These are phyloP conservation scores for Cyberlindnera saturnus DNA, from an alignment of 805 yeast genomes.

Conservation along the genomic window DNA sequence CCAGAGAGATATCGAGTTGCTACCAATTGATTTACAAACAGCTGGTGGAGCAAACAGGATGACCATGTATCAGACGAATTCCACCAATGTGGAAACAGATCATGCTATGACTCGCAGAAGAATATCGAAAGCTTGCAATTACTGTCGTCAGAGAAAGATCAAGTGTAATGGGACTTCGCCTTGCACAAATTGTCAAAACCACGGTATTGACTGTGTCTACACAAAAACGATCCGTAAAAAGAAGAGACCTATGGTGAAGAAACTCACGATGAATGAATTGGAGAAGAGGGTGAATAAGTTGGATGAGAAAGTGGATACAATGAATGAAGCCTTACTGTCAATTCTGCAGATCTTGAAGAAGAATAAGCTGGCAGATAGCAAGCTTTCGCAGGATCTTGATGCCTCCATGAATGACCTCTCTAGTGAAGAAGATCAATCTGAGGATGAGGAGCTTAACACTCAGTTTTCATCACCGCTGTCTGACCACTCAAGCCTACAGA, in stretches of 20 bases:
- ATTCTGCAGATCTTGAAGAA: constrained; percentile 9
- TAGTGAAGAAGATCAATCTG: constrained; percentile 3
- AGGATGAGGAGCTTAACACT: background rate
- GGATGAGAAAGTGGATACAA: constrained; percentile 12
- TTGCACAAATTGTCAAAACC: constrained; percentile 80
- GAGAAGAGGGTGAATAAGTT: constrained; percentile 18
- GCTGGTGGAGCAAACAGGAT: too few species aligned
- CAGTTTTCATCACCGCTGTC: background rate
- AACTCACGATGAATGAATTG: constrained; percentile 19
- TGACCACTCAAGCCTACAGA: background rate
- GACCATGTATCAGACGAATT: too few species aligned
- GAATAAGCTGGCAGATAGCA: constrained; percentile 7
- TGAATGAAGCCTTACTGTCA: constrained; percentile 10
- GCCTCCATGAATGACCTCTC: background rate
- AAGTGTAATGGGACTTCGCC: constrained; percentile 37
- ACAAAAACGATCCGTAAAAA: constrained; percentile 20
- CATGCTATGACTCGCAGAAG: constrained; percentile 22
- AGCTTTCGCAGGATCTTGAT: background rate
- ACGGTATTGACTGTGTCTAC: constrained; percentile 76
- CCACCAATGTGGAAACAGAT: background rate
- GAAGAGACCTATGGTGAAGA: constrained; percentile 14
- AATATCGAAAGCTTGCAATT: constrained; percentile 34
- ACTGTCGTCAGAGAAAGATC: constrained; percentile 36
- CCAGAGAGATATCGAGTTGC: too few species aligned
- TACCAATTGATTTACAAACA: too few species aligned